These are phyloP conservation scores for Sherardia arvensis DNA, from an alignment of 257 asterid species.

Conservation along the genomic window DNA sequence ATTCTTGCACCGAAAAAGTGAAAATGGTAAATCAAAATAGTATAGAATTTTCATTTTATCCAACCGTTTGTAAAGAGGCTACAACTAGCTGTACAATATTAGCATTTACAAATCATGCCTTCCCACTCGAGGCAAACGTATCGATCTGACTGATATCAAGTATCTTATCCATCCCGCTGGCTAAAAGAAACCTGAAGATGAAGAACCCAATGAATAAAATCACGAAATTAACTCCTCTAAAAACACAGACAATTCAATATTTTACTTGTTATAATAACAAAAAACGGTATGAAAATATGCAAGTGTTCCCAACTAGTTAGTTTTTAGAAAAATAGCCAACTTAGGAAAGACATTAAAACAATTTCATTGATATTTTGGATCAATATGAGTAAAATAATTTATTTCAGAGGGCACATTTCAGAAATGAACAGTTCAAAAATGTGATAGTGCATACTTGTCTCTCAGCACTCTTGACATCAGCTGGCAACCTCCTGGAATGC, in stretches of 20 bases:
- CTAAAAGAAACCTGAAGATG: conserved; percentile 52
- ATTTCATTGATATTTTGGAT: no score
- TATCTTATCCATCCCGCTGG: conserved; percentile 43
- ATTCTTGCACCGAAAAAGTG: no score
- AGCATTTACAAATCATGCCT: conserved; percentile 6
- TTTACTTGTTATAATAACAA: no score
- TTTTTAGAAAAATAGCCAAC: no score
- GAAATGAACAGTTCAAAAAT: background rate
- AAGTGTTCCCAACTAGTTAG: no score
- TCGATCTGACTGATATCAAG: conserved; percentile 64
- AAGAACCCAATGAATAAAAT: background rate
- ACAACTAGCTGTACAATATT: background rate
- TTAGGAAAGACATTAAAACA: no score
- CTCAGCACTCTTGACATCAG: conserved; percentile 51
- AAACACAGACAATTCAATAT: no score
- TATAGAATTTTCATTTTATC: no score
- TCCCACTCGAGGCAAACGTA: conserved; percentile 33
- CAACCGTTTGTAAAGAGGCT: background rate
- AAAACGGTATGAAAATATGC: no score
- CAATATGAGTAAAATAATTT: no score
- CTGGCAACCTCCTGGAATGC: conserved; percentile 61
- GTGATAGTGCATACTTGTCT: conserved; percentile 39
- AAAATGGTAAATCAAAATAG: background rate
- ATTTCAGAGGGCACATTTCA: background rate
- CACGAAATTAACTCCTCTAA: background rate